Conservation (phyloP, 192 early-diverging fungal genomes). For the Mortierella hygrophila region DNA sequence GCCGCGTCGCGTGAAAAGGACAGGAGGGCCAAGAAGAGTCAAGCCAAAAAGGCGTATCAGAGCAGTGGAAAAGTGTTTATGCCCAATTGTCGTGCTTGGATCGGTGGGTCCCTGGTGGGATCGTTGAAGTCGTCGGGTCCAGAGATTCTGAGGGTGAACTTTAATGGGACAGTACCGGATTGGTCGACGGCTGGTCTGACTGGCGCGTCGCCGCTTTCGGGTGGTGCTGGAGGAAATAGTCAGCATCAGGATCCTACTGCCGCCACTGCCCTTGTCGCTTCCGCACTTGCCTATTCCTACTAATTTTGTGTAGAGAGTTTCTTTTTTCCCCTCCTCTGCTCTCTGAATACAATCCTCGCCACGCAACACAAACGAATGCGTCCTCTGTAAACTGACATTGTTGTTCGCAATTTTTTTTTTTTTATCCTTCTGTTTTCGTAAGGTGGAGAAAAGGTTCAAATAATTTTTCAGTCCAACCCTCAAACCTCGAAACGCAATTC, state of each 20-base stretch:
- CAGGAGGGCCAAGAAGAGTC: constrained; percentile 38
- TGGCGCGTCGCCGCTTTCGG: not conserved
- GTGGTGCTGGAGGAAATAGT: not conserved
- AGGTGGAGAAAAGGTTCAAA: too few relatives aligned
- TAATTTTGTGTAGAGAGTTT: not conserved
- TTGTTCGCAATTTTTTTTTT: not conserved
- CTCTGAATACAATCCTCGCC: not conserved
- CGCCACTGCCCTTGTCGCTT: constrained; percentile 20
- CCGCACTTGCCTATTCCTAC: constrained; percentile 35
- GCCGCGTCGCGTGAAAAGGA: constrained; percentile 30
- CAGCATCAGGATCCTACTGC: constrained; percentile 10
- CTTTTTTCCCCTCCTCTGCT: not conserved
- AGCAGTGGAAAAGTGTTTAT: constrained; percentile 73
- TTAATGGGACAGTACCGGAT: constrained; percentile 72
- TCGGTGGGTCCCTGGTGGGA: constrained; percentile 85
- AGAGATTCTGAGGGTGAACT: constrained; percentile 77
- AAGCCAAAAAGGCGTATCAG: constrained; percentile 37
- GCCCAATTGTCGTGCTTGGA: constrained; percentile 81
- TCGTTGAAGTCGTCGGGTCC: constrained; percentile 78
- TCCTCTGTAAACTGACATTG: not conserved
- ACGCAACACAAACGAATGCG: too few relatives aligned
- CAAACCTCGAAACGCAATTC: too few relatives aligned
- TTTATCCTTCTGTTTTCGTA: not conserved
- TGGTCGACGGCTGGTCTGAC: constrained; percentile 63
- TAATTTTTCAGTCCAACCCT: not conserved